A percentile compares a stretch with the other conserved stretches of the same genome.
phyloP scores from a whole-genome alignment of 2,329 filamentous ascomycete species.

The Fusarium clavum region DNA sequence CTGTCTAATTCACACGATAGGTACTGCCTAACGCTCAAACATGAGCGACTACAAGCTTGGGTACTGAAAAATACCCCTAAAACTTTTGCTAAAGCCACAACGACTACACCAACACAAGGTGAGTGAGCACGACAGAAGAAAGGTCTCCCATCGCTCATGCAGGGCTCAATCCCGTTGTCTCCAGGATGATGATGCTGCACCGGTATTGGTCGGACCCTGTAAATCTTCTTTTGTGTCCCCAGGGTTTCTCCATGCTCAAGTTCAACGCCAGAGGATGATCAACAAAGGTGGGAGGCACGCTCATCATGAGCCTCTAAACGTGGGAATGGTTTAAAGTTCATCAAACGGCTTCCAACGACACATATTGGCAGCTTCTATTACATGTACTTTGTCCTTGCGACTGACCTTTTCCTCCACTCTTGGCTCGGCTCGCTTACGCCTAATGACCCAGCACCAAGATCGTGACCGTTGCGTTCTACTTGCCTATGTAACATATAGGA shows the following conservation, averaged over 20 bases:
- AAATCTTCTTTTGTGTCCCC: constrained; percentile 24
- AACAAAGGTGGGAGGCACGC: background rate
- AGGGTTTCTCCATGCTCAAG: constrained; percentile 11
- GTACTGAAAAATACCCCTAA: constrained; percentile 6
- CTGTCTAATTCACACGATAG: constrained; percentile 8
- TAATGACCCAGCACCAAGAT: constrained; percentile 5
- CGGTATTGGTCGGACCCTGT: constrained; percentile 30
- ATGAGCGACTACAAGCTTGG: constrained; percentile 12
- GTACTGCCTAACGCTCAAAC: constrained; percentile 7
- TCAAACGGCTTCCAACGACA: background rate
- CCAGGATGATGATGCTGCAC: constrained; percentile 10
- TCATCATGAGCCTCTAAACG: constrained; percentile 5
- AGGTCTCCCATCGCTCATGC: constrained; percentile 28
- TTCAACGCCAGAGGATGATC: constrained; percentile 8
- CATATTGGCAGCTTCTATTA: background rate
- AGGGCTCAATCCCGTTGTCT: constrained; percentile 31
- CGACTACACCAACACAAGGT: constrained; percentile 23
- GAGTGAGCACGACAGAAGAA: constrained; percentile 15
- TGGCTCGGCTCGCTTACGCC: constrained; percentile 8
- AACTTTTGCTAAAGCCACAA: background rate
- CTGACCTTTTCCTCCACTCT: constrained; percentile 9
- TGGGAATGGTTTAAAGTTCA: background rate
- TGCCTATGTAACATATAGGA: constrained; percentile 6
- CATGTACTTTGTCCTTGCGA: background rate
- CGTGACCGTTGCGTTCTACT: background rate